phyloP scores from a whole-genome alignment of 2,329 filamentous ascomycete species.

The Chaetomium olivaceum region DNA sequence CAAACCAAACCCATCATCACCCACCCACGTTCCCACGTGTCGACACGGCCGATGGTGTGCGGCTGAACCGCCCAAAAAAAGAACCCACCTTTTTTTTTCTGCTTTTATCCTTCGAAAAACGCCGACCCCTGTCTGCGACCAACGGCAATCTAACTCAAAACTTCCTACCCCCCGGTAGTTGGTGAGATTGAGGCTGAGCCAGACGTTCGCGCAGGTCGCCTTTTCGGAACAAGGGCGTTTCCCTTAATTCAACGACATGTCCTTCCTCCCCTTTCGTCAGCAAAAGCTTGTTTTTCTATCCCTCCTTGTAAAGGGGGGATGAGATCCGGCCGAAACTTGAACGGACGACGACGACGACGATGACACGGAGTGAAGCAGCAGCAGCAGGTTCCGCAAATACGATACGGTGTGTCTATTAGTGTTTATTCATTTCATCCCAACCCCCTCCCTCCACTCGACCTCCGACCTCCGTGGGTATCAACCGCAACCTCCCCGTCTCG shows the following conservation, averaged over 20 bases:
- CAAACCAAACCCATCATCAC: not conserved
- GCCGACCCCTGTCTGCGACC: not conserved
- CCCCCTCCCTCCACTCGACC: not conserved
- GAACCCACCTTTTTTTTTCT: not conserved
- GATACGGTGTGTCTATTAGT: not conserved
- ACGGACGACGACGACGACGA: not conserved
- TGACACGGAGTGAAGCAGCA: too few species aligned
- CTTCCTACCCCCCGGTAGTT: not conserved
- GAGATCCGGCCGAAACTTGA: not conserved
- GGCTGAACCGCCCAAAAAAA: not conserved
- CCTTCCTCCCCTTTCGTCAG: not conserved
- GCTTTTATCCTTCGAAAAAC: not conserved
- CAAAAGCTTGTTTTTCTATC: not conserved
- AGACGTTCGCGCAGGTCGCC: not conserved
- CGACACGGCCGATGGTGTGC: not conserved
- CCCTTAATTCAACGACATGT: not conserved
- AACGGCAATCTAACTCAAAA: not conserved
- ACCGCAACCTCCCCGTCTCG: not conserved
- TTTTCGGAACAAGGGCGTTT: not conserved
- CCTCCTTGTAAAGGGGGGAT: not conserved
- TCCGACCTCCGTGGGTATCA: not conserved
- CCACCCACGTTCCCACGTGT: conserved; percentile 3
- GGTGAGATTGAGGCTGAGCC: not conserved
- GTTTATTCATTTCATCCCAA: not conserved
- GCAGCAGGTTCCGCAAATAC: not conserved